Base-by-base conservation (phyloP, 1,284 basidiomycete species). In the Gomphus bonarii region DNA sequence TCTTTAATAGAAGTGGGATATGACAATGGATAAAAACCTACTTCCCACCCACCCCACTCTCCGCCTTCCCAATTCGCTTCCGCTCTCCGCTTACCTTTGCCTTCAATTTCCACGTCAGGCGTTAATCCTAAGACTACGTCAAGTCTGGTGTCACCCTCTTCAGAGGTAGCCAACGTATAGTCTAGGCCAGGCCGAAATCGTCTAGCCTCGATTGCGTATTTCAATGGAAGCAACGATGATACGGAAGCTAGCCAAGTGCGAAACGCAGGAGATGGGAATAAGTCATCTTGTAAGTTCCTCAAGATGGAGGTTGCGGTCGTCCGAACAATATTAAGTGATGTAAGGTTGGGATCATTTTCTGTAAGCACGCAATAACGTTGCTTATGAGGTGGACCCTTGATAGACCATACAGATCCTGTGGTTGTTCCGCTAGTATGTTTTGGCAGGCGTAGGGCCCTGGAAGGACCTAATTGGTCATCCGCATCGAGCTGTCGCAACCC, bases 21-120 rank as follows among this genome's bases (percentile, higher is more conserved):
- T 11, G 11, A 22, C 2, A 30, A 22, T 12, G 12, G 36, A 47
- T 18, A 5, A 50, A 9, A 54, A 59, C 77, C 52, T 60, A 88
- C 87, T 79, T 97, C 93, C 94, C 94, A 97, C 22, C 93, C 94
- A 57, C 94, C 94, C 79, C 91, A 91, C 61, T 89, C 84, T 16
- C 87, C 86, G 36, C 75, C 76, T 65, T 82, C 76, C 90, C 90
- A 93, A 22, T 67, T 72, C 42, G 67, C 69, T 59, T 67, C 68
- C 33, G 69, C 72, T 59, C 73, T 72, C 60, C 59, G 64, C 61
- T 65, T 65, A 61, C 59, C 64, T 66, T 74, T 55, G 66, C 71
- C 63, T 67, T 69, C 62, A 70, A 69, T 62, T 70, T 61, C 71
- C 4, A 77, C 75, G 65, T 84, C 81, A 22, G 94, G 94, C 25